Evolutionary conservation across 2,329 filamentous ascomycete genomes (phyloP).

Genomic region (Drechslerella coelobrocha): DNA sequence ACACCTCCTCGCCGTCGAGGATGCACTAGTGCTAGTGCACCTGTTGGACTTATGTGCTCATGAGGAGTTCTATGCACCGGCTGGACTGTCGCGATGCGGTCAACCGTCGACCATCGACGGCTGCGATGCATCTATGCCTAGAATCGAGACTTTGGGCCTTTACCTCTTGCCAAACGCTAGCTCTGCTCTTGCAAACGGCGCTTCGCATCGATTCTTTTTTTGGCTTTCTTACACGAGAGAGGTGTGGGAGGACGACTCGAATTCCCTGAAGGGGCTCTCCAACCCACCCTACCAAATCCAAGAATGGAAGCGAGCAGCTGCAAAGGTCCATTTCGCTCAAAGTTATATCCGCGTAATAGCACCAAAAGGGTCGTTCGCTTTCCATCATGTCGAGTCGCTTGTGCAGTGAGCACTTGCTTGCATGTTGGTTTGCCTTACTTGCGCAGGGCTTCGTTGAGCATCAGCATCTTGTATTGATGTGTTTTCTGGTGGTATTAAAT

Average conservation of each 20-base stretch:
- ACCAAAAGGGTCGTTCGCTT: conserved; percentile 13
- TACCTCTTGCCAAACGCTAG: conserved; percentile 23
- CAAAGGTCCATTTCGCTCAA: neutral
- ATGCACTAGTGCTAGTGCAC: neutral
- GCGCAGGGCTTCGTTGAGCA: too few relatives aligned
- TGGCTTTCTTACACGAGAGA: conserved; percentile 44
- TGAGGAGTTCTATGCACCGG: conserved; percentile 8
- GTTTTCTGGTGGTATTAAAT: neutral
- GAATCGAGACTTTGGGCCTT: conserved; percentile 8
- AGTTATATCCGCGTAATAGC: conserved; percentile 16
- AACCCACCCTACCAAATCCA: conserved; percentile 13
- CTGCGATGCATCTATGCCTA: conserved; percentile 2
- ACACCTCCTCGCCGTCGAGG: neutral
- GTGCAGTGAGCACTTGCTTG: neutral
- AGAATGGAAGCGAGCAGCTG: conserved; percentile 10
- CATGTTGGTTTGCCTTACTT: neutral
- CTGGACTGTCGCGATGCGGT: conserved; percentile 47
- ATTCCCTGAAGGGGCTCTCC: conserved; percentile 30
- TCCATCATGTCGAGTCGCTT: neutral
- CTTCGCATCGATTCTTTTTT: conserved; percentile 36
- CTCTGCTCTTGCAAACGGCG: conserved; percentile 29
- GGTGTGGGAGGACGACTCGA: conserved; percentile 30
- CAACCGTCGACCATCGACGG: conserved; percentile 1
- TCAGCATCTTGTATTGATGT: neutral
- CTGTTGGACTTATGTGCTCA: neutral